Evolutionary conservation across 2,329 filamentous ascomycete species (phyloP), one percentile per base, ranked within the genome.

Genomic region (Myotisia sp.): DNA sequence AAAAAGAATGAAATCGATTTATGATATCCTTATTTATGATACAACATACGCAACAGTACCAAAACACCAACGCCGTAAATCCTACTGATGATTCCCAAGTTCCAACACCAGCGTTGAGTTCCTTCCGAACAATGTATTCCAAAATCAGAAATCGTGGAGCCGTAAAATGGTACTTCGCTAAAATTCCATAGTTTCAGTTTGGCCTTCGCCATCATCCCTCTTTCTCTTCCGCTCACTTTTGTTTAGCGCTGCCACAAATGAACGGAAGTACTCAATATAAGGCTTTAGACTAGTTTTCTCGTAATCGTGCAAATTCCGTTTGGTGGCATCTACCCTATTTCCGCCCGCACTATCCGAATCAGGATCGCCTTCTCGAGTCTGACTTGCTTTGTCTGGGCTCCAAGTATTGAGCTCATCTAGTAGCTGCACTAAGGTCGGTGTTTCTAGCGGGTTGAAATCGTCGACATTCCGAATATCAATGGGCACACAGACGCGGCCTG

Each of bases 261-360:
- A 70, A 45, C 80, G 71, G 58, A 98, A 95, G 46, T 79, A 77
- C 38, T 95, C 86, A 22, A 95, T 75, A 53, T 92, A 95, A 6
- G 85, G 84, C 62, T 80, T 92, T 51, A 98, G 58, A 44, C 83
- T 84, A 16, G 90, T 98, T 72, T 95, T 98, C 60, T 98, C 87
- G 76, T 87, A 95, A 52, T 98, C 90, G 45, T 78, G 71, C 30
- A 81, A 49, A 47, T 67, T 72, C 37, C 49, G 54, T 36, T 45
- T 51, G 26, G 49, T 49, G 7, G 46, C 44, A 21, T 64, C 51
- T 3, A 49, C 48, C 12, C 47, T 51, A 28, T 50, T 46, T 9
- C 14, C 28, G 9, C 19, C 26, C 8, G 7, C 26, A 8, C 22
- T 27, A 21, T 21, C 37, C 41, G 18, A 32, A 3, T 8, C 12